Evolutionary conservation across 352 stramenopile genomes (phyloP), one percentile per base, ranked within the genome.

Genomic region (Pythium aquatile): DNA sequence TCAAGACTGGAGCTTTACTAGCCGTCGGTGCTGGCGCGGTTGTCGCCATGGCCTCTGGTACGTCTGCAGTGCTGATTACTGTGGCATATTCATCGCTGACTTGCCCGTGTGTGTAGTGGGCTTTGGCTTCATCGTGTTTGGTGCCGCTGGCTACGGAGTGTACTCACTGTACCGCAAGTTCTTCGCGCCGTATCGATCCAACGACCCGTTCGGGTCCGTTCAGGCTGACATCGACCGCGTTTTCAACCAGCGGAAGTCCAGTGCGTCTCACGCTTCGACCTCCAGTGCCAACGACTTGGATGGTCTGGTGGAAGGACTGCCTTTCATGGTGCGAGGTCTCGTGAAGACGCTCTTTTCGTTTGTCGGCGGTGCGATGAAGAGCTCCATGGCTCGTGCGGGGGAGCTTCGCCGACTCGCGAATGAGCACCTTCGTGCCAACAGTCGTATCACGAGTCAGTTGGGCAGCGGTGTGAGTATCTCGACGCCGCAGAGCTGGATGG

Each of bases 261-360:
- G 5, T 1, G 11, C 49, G 2, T 32, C 53, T 26, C 47, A 20
- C 20, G 29, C 53, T 5, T 17, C 42, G 1, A 24, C 37, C 1
- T 33, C 32, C 14, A 53, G 3, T 0, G 44, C 47, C 28, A 48
- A 39, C 3, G 80, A 88, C 39, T 39, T 91, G 24, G 75, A 84
- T 55, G 72, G 80, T 30, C 66, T 91, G 1, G 68, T 88, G 20
- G 68, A 88, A 30, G 79, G 76, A 0, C 59, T 91, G 71, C 83
- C 83, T 26, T 64, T 90, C 14, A 66, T 91, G 20, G 79, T 88
- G 40, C 73, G 79, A 28, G 79, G 77, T 0, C 54, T 88, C 14
- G 80, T 90, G 11, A 90, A 88, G 65, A 86, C 76, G 11, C 61
- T 88, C 46, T 86, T 91, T 59, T 84, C 78, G 48, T 79, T 91